These are phyloP conservation scores for Sisymbrium irio DNA, from an alignment of 345 rosid genomes.

Conservation along the genomic window DNA sequence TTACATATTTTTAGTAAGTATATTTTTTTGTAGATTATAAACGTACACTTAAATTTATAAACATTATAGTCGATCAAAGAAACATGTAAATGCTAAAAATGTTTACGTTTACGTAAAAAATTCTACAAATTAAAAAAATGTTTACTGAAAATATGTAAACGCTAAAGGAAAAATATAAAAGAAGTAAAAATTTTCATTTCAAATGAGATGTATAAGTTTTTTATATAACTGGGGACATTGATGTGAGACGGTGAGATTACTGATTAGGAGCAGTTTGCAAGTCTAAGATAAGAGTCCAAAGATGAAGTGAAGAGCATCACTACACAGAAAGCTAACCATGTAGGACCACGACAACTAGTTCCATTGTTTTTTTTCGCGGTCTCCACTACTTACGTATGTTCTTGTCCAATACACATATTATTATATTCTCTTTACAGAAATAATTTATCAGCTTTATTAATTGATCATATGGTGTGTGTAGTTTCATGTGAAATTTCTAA, in stretches of 20 bases:
- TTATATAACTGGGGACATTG: slow-evolving; percentile 12
- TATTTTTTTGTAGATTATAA: too few relatives aligned
- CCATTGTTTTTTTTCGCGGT: slow-evolving; percentile 23
- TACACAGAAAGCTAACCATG: slow-evolving; percentile 33
- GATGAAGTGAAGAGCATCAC: slow-evolving; percentile 33
- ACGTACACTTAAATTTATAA: too few relatives aligned
- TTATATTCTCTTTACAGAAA: slow-evolving; percentile 23
- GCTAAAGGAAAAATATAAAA: too few relatives aligned
- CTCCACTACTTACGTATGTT: slow-evolving; percentile 27
- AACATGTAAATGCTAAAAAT: too few relatives aligned
- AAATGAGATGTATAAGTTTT: neutral
- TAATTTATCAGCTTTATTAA: neutral
- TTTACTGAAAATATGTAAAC: too few relatives aligned
- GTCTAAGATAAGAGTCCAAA: slow-evolving; percentile 34
- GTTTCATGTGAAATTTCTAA: slow-evolving; percentile 32
- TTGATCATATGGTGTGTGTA: slow-evolving; percentile 1
- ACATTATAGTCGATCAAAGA: too few relatives aligned
- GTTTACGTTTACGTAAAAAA: too few relatives aligned
- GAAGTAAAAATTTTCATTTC: too few relatives aligned
- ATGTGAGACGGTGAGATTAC: slow-evolving; percentile 30
- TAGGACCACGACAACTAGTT: slow-evolving; percentile 42
- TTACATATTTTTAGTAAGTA: too few relatives aligned
- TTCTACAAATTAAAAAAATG: too few relatives aligned
- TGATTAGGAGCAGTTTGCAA: slow-evolving; percentile 17
- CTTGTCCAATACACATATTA: slow-evolving; percentile 24